A percentile compares a stretch with the other conserved stretches of the same genome.
Conservation (phyloP, 1,284 basidiomycete genomes). For the Ceratobasidium sp. region DNA sequence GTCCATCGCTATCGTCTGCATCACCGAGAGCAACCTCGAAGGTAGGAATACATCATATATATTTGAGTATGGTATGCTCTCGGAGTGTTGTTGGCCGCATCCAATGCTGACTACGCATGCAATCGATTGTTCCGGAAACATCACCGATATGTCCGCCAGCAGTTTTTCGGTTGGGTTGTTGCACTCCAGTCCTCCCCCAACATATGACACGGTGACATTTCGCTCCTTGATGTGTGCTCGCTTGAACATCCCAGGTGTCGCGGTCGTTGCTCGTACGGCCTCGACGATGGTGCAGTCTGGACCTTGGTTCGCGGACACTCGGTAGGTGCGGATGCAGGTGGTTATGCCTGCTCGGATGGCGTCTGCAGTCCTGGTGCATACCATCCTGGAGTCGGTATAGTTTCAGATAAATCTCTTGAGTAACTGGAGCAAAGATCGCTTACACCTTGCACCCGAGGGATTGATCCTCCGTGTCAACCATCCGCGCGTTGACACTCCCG, state of each 20-base stretch:
- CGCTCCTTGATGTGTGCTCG: not conserved
- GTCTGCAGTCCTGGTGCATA: not conserved
- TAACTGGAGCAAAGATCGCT: not conserved
- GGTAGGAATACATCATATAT: not conserved
- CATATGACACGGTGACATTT: not conserved
- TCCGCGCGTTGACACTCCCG: too few relatives aligned
- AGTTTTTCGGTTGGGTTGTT: not conserved
- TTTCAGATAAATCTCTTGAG: not conserved
- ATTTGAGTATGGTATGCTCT: not conserved
- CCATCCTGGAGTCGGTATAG: not conserved
- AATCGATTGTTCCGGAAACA: not conserved
- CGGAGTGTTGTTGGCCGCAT: not conserved
- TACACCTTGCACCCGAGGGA: not conserved
- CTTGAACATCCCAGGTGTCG: slow-evolving; percentile 10
- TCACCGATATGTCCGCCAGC: not conserved
- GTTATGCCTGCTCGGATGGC: not conserved
- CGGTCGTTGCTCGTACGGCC: not conserved
- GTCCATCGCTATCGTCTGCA: not conserved
- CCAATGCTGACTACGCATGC: not conserved
- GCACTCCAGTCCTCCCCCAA: not conserved
- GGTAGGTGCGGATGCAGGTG: not conserved
- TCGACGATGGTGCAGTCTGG: slow-evolving; percentile 5
- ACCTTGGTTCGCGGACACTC: not conserved
- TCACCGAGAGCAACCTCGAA: not conserved
- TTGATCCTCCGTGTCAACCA: too few relatives aligned